Conservation (phyloP, 2,329 filamentous ascomycete genomes). For the Ascochyta lentis region DNA sequence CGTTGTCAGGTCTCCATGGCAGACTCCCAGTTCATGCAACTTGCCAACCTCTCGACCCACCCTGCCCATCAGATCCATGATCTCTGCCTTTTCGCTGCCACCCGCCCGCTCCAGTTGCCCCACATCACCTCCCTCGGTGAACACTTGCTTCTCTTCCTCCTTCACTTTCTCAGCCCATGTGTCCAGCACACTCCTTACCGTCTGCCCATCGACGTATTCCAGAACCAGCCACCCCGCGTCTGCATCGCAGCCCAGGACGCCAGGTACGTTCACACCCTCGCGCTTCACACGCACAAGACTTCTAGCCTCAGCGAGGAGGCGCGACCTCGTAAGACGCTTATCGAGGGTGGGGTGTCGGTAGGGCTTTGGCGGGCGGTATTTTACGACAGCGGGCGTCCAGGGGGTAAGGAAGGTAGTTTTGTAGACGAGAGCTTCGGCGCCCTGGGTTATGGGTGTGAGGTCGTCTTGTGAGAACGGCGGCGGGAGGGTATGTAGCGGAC, state of each 20-base stretch:
- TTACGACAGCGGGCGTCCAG: slow-evolving; percentile 75
- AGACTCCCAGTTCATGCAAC: slow-evolving; percentile 83
- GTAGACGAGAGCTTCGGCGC: slow-evolving; percentile 95
- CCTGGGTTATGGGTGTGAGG: slow-evolving; percentile 82
- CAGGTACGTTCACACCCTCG: slow-evolving; percentile 83
- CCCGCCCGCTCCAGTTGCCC: slow-evolving; percentile 2
- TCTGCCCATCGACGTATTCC: slow-evolving; percentile 63
- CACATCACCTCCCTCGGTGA: slow-evolving; percentile 7
- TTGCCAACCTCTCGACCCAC: slow-evolving; percentile 75
- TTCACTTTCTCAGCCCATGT: slow-evolving; percentile 61
- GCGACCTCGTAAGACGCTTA: slow-evolving; percentile 81
- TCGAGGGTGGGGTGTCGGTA: slow-evolving; percentile 94
- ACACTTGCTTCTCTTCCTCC: slow-evolving; percentile 10
- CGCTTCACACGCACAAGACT: slow-evolving; percentile 79
- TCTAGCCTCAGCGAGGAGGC: slow-evolving; percentile 87
- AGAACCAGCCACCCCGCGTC: slow-evolving; percentile 66
- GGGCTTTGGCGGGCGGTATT: slow-evolving; percentile 87
- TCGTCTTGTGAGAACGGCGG: slow-evolving; percentile 57
- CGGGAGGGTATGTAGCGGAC: slow-evolving; percentile 38
- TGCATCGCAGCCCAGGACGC: slow-evolving; percentile 73
- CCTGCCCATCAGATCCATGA: slow-evolving; percentile 65
- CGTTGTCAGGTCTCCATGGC: slow-evolving; percentile 95
- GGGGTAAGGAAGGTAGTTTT: slow-evolving; percentile 79
- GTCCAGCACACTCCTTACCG: slow-evolving; percentile 74
- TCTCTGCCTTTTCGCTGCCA: slow-evolving; percentile 41